These are phyloP conservation scores for Phytophthora citrophthora DNA, from an alignment of 352 stramenopile genomes.

Conservation along the genomic window DNA sequence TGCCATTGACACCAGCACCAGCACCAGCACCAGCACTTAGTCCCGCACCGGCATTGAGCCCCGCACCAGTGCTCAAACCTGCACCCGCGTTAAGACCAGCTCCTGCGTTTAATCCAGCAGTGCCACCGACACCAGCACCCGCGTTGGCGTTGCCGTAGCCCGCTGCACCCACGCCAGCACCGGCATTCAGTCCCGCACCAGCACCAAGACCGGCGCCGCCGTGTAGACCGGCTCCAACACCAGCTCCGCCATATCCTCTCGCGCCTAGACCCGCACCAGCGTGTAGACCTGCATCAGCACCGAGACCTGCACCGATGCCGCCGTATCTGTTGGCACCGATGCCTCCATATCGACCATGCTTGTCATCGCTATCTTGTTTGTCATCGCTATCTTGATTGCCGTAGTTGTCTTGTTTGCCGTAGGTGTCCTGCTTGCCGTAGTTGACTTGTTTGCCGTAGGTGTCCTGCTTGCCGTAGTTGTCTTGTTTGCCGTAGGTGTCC, in stretches of 20 bases:
- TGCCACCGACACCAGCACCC: not conserved
- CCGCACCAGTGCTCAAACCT: not conserved
- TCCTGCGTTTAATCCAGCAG: not conserved
- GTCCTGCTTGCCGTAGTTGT: not conserved
- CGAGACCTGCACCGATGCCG: not conserved
- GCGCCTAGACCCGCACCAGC: too few species aligned
- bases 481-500: not conserved
- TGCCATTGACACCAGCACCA: not conserved
- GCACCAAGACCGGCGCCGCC: not conserved
- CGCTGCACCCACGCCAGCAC: not conserved
- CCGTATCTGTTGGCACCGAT: not conserved
- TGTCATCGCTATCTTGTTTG: not conserved
- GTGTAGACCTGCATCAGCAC: not conserved
- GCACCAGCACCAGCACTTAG: not conserved
- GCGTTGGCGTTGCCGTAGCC: not conserved
- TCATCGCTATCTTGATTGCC: not conserved
- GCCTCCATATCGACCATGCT: not conserved
- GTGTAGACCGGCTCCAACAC: not conserved
- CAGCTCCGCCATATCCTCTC: not conserved
- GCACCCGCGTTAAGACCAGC: not conserved
- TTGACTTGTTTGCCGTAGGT: not conserved
- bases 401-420: not conserved
- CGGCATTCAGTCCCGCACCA: not conserved
- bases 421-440: conserved; percentile 2
- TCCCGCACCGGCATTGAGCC: not conserved